Evolutionary conservation across 2,329 filamentous ascomycete species (phyloP).

Genomic region (Ilyonectria mors-panacis): DNA sequence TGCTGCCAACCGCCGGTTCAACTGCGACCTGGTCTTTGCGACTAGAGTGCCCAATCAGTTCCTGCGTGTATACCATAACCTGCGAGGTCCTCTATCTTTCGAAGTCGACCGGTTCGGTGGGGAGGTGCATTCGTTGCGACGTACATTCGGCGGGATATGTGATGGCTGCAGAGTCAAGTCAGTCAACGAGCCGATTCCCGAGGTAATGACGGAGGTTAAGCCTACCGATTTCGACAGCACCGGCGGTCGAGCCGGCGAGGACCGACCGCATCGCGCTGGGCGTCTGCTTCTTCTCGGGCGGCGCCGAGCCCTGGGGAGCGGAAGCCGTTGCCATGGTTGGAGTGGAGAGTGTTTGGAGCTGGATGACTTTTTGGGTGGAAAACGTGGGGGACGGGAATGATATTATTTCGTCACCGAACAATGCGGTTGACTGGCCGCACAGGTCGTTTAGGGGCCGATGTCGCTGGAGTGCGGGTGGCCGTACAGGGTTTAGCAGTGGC

Average conservation of each 20-base stretch:
- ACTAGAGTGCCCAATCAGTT: constrained; percentile 64
- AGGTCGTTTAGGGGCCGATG: constrained; percentile 38
- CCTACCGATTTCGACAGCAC: constrained; percentile 91
- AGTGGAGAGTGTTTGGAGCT: neutral
- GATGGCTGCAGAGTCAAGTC: constrained; percentile 68
- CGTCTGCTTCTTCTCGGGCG: constrained; percentile 55
- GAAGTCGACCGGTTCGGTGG: constrained; percentile 20
- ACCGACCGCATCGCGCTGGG: constrained; percentile 91
- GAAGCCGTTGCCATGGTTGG: constrained; percentile 49
- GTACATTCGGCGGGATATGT: constrained; percentile 95
- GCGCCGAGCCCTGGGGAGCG: constrained; percentile 40
- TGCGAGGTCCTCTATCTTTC: constrained; percentile 3
- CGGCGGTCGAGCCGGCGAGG: constrained; percentile 92
- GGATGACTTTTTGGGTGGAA: constrained; percentile 5
- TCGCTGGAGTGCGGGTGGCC: constrained; percentile 36
- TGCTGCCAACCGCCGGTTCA: constrained; percentile 86
- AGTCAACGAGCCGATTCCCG: constrained; percentile 23
- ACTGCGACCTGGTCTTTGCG: constrained; percentile 94
- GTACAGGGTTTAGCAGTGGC: neutral
- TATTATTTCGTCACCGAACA: constrained; percentile 46
- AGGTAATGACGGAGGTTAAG: no score
- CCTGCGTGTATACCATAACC: neutral
- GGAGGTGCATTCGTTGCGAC: constrained; percentile 45
- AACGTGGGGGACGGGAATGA: constrained; percentile 18
- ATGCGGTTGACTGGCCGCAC: constrained; percentile 4